Evolutionary conservation across 176 grass and related monocot species (phyloP).

Genomic region (Carex kokanica): DNA sequence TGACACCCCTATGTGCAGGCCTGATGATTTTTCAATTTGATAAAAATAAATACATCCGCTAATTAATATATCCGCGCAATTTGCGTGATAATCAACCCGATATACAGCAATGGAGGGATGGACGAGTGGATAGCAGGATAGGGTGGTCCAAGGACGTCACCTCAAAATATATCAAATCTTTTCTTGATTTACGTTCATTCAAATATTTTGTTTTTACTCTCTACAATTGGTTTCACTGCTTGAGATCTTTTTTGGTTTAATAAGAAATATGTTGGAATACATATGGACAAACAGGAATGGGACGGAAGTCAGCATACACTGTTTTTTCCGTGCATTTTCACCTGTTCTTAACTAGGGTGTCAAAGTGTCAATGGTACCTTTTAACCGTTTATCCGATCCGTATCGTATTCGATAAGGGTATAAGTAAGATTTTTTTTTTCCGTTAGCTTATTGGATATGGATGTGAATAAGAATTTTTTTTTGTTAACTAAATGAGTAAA

Average conservation of each 20-base stretch:
- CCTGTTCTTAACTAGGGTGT: neutral
- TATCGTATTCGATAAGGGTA: no score
- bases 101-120: neutral
- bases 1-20: no score
- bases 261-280: slow-evolving; percentile 17
- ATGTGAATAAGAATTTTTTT: no score
- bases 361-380: no score
- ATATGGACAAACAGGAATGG: slow-evolving; percentile 18
- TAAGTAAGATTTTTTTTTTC: no score
- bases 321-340: slow-evolving; percentile 1
- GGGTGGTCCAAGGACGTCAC: slow-evolving; percentile 18
- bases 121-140: slow-evolving; percentile 1
- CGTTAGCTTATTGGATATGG: no score
- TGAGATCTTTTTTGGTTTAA: slow-evolving; percentile 14
- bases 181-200: neutral
- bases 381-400: no score
- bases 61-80: neutral
- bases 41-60: neutral
- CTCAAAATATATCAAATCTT: slow-evolving; percentile 2
- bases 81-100: neutral
- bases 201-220: slow-evolving; percentile 6
- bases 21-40: no score
- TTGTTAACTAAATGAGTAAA: no score
- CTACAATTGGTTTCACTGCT: slow-evolving; percentile 4
- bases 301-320: neutral